Base-by-base conservation (phyloP, 2,329 filamentous ascomycete species). In the Fusarium coffeatum region DNA sequence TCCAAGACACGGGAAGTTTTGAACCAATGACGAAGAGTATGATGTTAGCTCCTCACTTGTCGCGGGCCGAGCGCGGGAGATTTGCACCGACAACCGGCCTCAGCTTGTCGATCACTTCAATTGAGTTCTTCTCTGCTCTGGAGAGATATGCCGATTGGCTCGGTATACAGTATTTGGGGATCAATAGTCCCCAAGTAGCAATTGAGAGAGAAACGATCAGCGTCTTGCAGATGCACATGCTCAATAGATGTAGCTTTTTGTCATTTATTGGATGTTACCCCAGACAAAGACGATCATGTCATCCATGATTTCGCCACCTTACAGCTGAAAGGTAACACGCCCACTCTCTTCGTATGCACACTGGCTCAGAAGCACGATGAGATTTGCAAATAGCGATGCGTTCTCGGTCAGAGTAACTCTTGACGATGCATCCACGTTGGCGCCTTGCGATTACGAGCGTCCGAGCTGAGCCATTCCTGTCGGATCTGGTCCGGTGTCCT, bases 221-320 rank as follows among this genome's bases (percentile, higher is more conserved):
- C 16, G 9, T n/a, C 16, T n/a, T 37, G 6, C 32, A 11, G 32
- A n/a, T 3, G 4, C 5, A 37, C 3, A 34, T 8, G 1, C 5
- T 37, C 34, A 11, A 37, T n/a, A 11, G 0, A 37, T 37, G 34
- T 37, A n/a, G 10, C 18, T 11, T 37, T n/a, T n/a, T 18, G 34
- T 37, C 10, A 37, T n/a, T 37, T 4, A n/a, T 37, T 37, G 34
- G 18, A n/a, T n/a, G 5, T 2, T 2, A 34, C 32, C 16, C 32
- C 32, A 18, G 16, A 10, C 4, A 34, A 34, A n/a, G 34, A 37
- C 0, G 3, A 11, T n/a, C 9, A 6, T 6, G 0, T 5, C 5
- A 37, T 6, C 34, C 18, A 37, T 9, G 6, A 6, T 10, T 3
- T 2, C 16, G 10, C 8, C 32, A 9, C 15, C 4, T 34, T 18